These are phyloP conservation scores for Isatis lusitanica DNA, from an alignment of 441 rosid genomes.

Conservation along the genomic window DNA sequence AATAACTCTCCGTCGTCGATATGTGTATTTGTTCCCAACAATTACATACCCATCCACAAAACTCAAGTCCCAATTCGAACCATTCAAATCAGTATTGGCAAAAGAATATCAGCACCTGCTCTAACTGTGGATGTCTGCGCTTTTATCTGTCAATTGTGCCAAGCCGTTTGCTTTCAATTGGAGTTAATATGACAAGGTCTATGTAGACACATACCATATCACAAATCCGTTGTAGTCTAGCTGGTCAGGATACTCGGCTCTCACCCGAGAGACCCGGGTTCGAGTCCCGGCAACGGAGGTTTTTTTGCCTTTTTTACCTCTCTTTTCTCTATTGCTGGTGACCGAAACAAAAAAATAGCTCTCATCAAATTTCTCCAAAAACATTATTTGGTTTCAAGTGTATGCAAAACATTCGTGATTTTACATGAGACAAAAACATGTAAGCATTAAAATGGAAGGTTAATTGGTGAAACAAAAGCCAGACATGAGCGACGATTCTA, in stretches of 20 bases:
- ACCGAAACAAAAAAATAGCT: background rate
- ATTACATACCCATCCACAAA: no score
- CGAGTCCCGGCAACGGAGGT: constrained; percentile 79
- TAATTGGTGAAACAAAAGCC: constrained; percentile 15
- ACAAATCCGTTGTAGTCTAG: constrained; percentile 85
- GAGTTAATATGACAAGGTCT: no score
- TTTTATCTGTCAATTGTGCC: no score
- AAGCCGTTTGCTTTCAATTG: no score
- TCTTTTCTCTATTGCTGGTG: background rate
- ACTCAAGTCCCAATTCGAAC: no score
- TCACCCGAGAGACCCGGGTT: constrained; percentile 98
- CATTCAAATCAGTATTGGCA: no score
- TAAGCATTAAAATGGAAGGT: background rate
- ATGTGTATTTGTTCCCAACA: no score
- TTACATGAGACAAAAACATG: constrained; percentile 19
- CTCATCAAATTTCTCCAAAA: background rate
- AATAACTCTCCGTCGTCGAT: no score
- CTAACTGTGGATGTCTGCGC: no score
- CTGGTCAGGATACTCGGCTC: constrained; percentile 97
- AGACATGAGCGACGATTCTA: background rate
- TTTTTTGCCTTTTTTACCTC: background rate
- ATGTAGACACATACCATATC: background rate
- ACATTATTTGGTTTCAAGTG: background rate
- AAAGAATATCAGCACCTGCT: no score
- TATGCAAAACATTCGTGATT: background rate